A percentile compares a stretch with the other conserved stretches of the same genome.
Conservation (phyloP, 768 basidiomycete genomes). For the Auricularia sp. region DNA sequence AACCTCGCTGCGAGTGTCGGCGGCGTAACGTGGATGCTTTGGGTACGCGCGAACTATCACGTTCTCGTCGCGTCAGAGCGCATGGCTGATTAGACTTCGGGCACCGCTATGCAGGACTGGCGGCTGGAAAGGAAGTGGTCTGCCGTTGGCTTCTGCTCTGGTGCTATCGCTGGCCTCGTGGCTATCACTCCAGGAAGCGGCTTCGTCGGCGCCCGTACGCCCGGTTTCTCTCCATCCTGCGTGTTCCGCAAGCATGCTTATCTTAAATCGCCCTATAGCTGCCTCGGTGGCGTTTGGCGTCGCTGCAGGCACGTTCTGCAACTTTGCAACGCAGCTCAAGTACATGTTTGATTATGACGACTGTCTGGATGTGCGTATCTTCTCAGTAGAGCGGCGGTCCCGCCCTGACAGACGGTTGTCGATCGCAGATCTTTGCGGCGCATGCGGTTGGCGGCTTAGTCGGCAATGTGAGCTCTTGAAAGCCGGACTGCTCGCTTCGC, state of each 20-base stretch:
- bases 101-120: conserved; percentile 43
- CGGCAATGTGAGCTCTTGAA: conserved; percentile 27
- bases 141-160: conserved; percentile 88
- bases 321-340: conserved; percentile 76
- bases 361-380: conserved; percentile 58
- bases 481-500: background rate
- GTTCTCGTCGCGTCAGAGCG: conserved; percentile 4
- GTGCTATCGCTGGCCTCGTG: conserved; percentile 81
- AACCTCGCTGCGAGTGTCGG: conserved; percentile 65
- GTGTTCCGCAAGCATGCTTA: background rate
- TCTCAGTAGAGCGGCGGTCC: too few species aligned
- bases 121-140: conserved; percentile 72
- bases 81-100: background rate
- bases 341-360: conserved; percentile 69
- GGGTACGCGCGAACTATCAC: conserved; percentile 10
- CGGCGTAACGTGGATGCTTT: conserved; percentile 62
- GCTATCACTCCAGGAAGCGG: conserved; percentile 86
- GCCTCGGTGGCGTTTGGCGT: conserved; percentile 37
- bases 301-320: conserved; percentile 61
- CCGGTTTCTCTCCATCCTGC: conserved; percentile 37
- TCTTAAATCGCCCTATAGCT: background rate
- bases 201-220: conserved; percentile 66
- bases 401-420: background rate
- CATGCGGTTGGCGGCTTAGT: conserved; percentile 81
- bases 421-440: conserved; percentile 50